These are phyloP conservation scores for Lentinula raphanica DNA, from an alignment of 768 basidiomycete species.

Conservation along the genomic window DNA sequence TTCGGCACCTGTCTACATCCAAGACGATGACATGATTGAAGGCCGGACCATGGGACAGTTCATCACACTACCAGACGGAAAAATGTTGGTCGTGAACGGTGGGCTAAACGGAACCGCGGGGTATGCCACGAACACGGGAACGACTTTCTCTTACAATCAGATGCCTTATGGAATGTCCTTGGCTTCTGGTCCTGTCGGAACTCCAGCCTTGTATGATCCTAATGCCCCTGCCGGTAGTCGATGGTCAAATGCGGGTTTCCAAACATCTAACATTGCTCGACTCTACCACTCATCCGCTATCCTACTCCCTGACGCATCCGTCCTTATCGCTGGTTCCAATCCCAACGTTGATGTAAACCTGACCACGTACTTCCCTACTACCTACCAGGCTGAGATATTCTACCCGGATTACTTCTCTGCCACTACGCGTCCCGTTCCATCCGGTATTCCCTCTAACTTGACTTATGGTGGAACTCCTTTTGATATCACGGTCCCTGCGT, in stretches of 20 bases:
- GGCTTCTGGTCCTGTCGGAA: conserved; percentile 72
- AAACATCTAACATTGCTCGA: conserved; percentile 61
- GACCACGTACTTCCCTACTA: conserved; percentile 62
- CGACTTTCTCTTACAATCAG: conserved; percentile 33
- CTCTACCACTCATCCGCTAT: conserved; percentile 91
- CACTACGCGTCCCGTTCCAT: conserved; percentile 58
- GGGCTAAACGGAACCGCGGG: conserved; percentile 85
- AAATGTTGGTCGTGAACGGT: conserved; percentile 78
- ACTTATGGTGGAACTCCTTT: conserved; percentile 82
- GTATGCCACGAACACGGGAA: conserved; percentile 58
- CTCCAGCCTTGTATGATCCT: conserved; percentile 83
- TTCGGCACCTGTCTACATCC: conserved; percentile 49
- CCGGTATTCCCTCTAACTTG: conserved; percentile 67
- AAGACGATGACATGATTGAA: conserved; percentile 73
- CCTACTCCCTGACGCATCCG: conserved; percentile 82
- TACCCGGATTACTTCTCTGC: conserved; percentile 87
- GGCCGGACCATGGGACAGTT: conserved; percentile 91
- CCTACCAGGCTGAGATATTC: conserved; percentile 81
- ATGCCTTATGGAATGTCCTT: conserved; percentile 74
- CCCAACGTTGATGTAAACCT: conserved; percentile 81
- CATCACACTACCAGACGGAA: conserved; percentile 75
- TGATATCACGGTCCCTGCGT: conserved; percentile 63
- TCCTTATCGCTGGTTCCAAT: conserved; percentile 89
- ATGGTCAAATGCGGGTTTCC: conserved; percentile 67
- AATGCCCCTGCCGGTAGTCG: conserved; percentile 62